These are phyloP conservation scores for Tephrocybe sp. DNA, from an alignment of 768 basidiomycete species.

Conservation along the genomic window DNA sequence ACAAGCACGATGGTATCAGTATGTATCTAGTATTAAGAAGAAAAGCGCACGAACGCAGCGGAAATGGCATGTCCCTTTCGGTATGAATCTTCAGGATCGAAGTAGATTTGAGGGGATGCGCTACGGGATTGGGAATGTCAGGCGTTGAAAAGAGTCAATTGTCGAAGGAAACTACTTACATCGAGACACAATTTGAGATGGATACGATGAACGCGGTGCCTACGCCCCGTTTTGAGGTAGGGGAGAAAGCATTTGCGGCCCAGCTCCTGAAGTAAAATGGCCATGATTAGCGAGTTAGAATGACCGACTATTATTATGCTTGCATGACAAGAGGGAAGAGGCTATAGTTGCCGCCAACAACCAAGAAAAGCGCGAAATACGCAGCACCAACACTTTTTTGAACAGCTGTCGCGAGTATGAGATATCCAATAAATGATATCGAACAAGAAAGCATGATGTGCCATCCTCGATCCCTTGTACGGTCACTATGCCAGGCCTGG, in stretches of 20 bases:
- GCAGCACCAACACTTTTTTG: slow-evolving; percentile 52
- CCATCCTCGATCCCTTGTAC: slow-evolving; percentile 52
- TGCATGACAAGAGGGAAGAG: slow-evolving; percentile 61
- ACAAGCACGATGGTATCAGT: background rate
- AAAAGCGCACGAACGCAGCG: slow-evolving; percentile 39
- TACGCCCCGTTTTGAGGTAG: slow-evolving; percentile 59
- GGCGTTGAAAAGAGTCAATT: background rate
- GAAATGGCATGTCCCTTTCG: slow-evolving; percentile 57
- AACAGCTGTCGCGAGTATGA: slow-evolving; percentile 51
- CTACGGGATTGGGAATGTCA: slow-evolving; percentile 23
- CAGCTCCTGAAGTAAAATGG: slow-evolving; percentile 62
- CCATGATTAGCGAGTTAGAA: too few relatives aligned
- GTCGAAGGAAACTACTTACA: slow-evolving; percentile 32
- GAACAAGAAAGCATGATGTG: slow-evolving; percentile 53
- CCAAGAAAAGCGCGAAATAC: slow-evolving; percentile 59
- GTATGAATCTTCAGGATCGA: slow-evolving; percentile 48
- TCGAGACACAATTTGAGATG: slow-evolving; percentile 57
- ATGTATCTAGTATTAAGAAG: background rate
- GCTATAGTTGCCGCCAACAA: slow-evolving; percentile 54
- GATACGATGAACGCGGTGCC: slow-evolving; percentile 63
- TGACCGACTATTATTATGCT: slow-evolving; percentile 18
- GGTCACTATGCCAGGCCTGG: slow-evolving; percentile 57
- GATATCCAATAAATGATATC: slow-evolving; percentile 49
- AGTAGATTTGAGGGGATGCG: slow-evolving; percentile 58
- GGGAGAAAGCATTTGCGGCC: slow-evolving; percentile 59